Evolutionary conservation across 371 early-diverging fungal species (phyloP), one percentile per base, ranked within the genome.

Genomic region (Haplosporangium sp.): DNA sequence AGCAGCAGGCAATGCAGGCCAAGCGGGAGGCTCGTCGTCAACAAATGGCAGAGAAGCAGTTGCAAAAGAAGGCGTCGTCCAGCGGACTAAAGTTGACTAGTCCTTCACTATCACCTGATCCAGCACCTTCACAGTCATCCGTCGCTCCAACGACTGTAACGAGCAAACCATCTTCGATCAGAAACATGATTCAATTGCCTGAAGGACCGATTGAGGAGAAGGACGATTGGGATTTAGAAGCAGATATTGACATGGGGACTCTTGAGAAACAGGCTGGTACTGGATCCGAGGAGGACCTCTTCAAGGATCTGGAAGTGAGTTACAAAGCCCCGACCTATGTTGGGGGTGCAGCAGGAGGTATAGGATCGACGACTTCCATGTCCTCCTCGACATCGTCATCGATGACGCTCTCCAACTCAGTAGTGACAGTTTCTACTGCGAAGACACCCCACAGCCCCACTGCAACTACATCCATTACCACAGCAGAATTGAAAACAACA

Each of bases 1-100:
- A 77, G 62, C 79, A 77, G 45, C 72, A 77, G 43, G 79, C 71
- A 43, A 71, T 77, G 68, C 65, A 64, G 45, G 79, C 72, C 1
- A 77, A 77, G 50, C 67, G 79, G n/a, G 79, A 77, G 21, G 79
- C 79, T 1, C 62, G 79, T 2, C 67, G 68, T 41, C 67, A 59
- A 5, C 79, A 77, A 52, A 14, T 77, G 55, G 72, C 79, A 20
- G 72, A 77, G 51, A 77, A 77, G 48, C 79, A 77, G 56, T 10
- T 38, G 0, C 67, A 77, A 40, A 66, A 62, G 46, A 70, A 67
- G 46, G 40, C 55, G 0, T 63, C 69, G 13, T 55, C 74, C 23
- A 68, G 57, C 37, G 55, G 36, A n/a, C 55, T 57, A 10, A 62
- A 66, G 48, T 41, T 61, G 13, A 45, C 18, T 50, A 38, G 38